Conservation (phyloP, 2,329 filamentous ascomycete genomes). For the Colletotrichum sp. region DNA sequence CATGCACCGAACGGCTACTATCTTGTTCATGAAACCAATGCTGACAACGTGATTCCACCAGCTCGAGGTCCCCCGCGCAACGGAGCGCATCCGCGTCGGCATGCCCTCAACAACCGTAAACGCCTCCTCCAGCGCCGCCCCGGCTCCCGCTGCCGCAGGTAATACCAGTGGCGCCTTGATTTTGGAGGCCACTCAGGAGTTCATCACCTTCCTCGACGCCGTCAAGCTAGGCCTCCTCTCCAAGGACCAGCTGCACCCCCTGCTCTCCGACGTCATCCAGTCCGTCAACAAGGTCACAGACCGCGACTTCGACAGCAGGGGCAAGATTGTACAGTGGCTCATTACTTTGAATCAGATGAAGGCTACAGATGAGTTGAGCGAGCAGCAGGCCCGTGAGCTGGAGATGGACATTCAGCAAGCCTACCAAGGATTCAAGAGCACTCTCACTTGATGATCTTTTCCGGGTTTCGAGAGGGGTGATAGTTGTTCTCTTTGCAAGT, state of each 20-base stretch:
- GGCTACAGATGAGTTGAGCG: constrained; percentile 86
- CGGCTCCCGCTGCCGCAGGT: constrained; percentile 45
- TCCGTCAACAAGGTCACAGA: constrained; percentile 97
- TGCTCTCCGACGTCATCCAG: constrained; percentile 94
- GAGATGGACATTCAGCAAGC: constrained; percentile 94
- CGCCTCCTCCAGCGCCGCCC: constrained; percentile 50
- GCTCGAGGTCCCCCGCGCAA: constrained; percentile 94
- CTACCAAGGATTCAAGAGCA: constrained; percentile 91
- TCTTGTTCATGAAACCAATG: too few species aligned
- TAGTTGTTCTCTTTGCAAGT: background rate
- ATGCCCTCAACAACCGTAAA: constrained; percentile 83
- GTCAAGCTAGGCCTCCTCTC: constrained; percentile 90
- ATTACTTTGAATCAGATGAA: constrained; percentile 98
- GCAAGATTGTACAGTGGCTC: constrained; percentile 98
- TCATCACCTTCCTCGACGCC: constrained; percentile 97
- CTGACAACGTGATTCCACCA: constrained; percentile 38
- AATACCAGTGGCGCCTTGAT: constrained; percentile 71
- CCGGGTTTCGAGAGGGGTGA: background rate
- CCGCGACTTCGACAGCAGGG: constrained; percentile 90
- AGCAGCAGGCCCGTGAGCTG: constrained; percentile 86
- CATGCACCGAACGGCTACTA: too few species aligned
- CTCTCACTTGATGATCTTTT: constrained; percentile 57
- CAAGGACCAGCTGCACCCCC: constrained; percentile 94
- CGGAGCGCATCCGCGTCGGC: constrained; percentile 89
- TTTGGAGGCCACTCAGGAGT: constrained; percentile 92